These are phyloP conservation scores for Melaleuca alternifolia DNA, from an alignment of 345 rosid species.

Conservation along the genomic window DNA sequence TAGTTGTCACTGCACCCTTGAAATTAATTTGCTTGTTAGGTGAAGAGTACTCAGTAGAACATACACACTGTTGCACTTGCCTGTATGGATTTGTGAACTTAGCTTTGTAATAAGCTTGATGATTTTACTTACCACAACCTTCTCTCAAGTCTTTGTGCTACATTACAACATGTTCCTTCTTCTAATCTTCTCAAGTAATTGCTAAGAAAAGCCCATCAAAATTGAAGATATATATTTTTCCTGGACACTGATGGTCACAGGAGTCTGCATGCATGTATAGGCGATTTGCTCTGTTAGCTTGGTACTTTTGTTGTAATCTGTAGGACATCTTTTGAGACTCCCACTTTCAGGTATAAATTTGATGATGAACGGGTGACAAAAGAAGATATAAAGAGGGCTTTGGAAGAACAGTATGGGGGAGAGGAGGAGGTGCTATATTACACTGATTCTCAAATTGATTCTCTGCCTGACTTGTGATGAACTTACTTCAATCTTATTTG, in stretches of 20 bases:
- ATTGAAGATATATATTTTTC: neutral
- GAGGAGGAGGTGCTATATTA: conserved; percentile 83
- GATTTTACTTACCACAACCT: neutral
- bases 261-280: neutral
- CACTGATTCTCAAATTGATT: neutral
- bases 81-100: neutral
- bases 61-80: neutral
- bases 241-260: neutral
- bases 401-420: conserved; percentile 99
- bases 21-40: neutral
- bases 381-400: conserved; percentile 80
- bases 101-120: neutral
- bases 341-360: conserved; percentile 66
- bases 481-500: conserved; percentile 2
- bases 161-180: neutral
- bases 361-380: conserved; percentile 99
- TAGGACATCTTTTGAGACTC: neutral
- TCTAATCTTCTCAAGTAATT: neutral
- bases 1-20: neutral
- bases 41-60: neutral
- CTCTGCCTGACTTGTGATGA: neutral
- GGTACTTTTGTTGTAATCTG: neutral
- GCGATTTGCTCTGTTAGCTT: neutral
- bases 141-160: neutral
- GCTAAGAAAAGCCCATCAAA: neutral